A percentile compares a stretch with the other conserved stretches of the same genome.
These are phyloP conservation scores for Piper betle DNA, from an alignment of 164 flowering plant species.

Conservation along the genomic window DNA sequence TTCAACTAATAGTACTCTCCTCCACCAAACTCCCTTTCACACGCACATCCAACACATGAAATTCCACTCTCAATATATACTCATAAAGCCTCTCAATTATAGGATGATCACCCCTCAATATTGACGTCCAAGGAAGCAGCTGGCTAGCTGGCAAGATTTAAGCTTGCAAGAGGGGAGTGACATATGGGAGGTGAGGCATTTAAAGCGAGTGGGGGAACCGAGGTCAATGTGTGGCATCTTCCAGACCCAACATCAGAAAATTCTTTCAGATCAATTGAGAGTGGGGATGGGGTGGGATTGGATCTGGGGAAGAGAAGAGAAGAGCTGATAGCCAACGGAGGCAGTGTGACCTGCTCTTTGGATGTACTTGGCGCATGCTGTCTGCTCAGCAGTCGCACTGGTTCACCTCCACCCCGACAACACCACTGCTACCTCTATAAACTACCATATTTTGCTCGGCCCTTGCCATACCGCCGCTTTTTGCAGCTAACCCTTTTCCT, in stretches of 20 bases:
- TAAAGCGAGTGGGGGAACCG: neutral
- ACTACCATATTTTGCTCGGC: neutral
- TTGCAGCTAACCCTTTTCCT: too few species aligned
- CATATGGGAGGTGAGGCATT: neutral
- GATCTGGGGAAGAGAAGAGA: neutral
- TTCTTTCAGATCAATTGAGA: too few species aligned
- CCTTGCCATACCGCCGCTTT: too few species aligned
- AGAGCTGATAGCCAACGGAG: too few species aligned
- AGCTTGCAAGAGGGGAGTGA: slow-evolving; percentile 1
- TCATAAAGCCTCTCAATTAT: neutral
- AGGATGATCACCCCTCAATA: neutral
- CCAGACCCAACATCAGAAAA: too few species aligned
- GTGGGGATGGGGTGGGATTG: too few species aligned
- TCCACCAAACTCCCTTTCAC: neutral
- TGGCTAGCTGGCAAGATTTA: neutral
- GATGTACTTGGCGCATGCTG: slow-evolving; percentile 55
- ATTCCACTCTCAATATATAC: neutral
- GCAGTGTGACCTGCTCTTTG: too few species aligned
- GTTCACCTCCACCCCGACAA: slow-evolving; percentile 31
- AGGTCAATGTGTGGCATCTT: too few species aligned
- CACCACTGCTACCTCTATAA: slow-evolving; percentile 36
- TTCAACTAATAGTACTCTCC: neutral
- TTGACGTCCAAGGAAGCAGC: too few species aligned
- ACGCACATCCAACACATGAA: neutral
- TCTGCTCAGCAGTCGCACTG: too few species aligned